phyloP scores from a whole-genome alignment of 192 early-diverging fungal genomes.

The Funneliformis mosseae region DNA sequence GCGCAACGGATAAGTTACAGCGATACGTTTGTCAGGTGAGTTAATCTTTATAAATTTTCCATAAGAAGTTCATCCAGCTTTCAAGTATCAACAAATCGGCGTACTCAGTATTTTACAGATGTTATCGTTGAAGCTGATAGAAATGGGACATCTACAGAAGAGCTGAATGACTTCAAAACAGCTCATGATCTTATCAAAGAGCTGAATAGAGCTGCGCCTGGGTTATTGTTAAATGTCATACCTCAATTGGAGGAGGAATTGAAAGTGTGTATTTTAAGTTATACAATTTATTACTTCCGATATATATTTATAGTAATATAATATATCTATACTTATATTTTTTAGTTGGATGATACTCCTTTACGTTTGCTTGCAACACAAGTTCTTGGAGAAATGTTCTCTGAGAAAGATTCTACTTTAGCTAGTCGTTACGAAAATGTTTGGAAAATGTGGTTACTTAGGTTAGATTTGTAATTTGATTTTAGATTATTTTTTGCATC shows the following conservation, averaged over 20 bases:
- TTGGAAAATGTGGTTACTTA: constrained; percentile 85
- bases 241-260: constrained; percentile 94
- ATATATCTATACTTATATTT: not conserved
- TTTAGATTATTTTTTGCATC: not conserved
- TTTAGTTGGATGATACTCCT: constrained; percentile 68
- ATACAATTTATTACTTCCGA: too few species aligned
- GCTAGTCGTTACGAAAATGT: constrained; percentile 74
- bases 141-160: constrained; percentile 48
- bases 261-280: constrained; percentile 46
- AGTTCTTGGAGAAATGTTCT: constrained; percentile 88
- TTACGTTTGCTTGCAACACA: constrained; percentile 77
- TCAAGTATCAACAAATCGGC: not conserved
- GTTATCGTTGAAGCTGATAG: constrained; percentile 65
- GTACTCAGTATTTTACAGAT: constrained; percentile 81
- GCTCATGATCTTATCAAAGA: constrained; percentile 83
- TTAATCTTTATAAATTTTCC: not conserved
- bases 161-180: constrained; percentile 58
- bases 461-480: constrained; percentile 44
- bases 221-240: constrained; percentile 84
- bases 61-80: not conserved
- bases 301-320: too few species aligned
- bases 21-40: constrained; percentile 83
- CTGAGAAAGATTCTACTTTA: constrained; percentile 69
- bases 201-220: constrained; percentile 73
- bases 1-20: constrained; percentile 79